phyloP scores from a whole-genome alignment of 176 grass and related monocot species.

The Olyra latifolia region DNA sequence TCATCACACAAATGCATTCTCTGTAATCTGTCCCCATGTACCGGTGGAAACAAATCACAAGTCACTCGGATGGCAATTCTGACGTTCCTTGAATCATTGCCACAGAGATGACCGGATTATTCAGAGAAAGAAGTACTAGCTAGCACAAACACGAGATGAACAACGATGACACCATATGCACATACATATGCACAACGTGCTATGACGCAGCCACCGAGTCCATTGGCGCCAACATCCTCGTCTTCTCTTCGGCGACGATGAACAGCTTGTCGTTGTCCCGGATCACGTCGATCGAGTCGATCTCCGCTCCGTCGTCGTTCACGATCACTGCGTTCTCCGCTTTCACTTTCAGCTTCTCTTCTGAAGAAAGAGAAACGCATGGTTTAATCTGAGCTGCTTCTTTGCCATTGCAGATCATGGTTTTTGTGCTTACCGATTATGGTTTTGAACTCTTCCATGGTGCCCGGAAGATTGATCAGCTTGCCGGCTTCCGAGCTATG shows the following conservation, averaged over 20 bases:
- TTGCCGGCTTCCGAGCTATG: constrained; percentile 60
- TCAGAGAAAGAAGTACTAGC: not conserved
- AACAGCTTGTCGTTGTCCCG: constrained; percentile 91
- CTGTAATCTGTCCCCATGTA: not conserved
- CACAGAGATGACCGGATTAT: constrained; percentile 12
- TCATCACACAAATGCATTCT: not conserved
- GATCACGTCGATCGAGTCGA: constrained; percentile 74
- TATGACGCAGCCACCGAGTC: not conserved
- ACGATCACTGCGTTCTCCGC: constrained; percentile 37
- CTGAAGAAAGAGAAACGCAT: constrained; percentile 17
- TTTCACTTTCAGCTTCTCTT: constrained; percentile 58
- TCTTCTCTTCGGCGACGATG: constrained; percentile 42
- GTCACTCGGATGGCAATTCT: not conserved
- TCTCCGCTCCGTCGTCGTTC: constrained; percentile 69
- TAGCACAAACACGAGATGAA: not conserved
- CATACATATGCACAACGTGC: not conserved
- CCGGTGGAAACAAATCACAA: not conserved
- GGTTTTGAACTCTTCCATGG: constrained; percentile 71
- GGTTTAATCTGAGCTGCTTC: not conserved
- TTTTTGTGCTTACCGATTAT: constrained; percentile 43
- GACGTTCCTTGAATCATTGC: not conserved
- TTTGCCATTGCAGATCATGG: not conserved
- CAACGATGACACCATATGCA: not conserved
- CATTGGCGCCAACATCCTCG: constrained; percentile 24
- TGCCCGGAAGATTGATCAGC: constrained; percentile 66